Evolutionary conservation across 257 asterid species (phyloP), one percentile per base, ranked within the genome.

Genomic region (Nicotiana paniculata): DNA sequence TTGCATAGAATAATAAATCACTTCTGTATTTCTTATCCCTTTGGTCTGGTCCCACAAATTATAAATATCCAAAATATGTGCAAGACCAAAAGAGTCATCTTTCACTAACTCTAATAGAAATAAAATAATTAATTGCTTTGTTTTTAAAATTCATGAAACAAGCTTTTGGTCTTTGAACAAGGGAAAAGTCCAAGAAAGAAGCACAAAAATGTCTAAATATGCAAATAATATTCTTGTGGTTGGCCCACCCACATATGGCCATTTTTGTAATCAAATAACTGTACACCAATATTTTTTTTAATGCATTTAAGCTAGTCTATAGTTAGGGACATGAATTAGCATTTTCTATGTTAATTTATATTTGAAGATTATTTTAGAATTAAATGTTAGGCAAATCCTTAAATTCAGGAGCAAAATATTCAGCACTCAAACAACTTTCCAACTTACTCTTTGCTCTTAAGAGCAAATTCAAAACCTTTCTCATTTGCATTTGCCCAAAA

Each of bases 321-420:
- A 77, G 37, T 35, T 58, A 81, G 81, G 77, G 91, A 91, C 91
- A 88, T 59, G 3, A 77, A 76, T 82, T 69, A 84, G 95, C 35
- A 89, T 66, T 82, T 66, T 76, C 65, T 57, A 35, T 63, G 81
- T 82, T 85, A 9, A 63, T 3, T 63, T 76, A 30, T 64, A 79
- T 86, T 90, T 88, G 89, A 86, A 88, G 84, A 90, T 88, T 88
- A 88, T 67, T 86, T 87, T 85, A 86, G 81, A 86, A 77, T 58
- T 66, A 69, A 77, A 79, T 67, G 9, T 77, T 67, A 84, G 79
- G 77, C 62, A 86, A 51, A 75, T 78, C 95, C 92, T 86, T 91
- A 91, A 90, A 90, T 90, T 87, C 84, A 84, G 92, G 92, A 59
- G 75, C 88, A 81, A 48, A 59, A 51, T 51, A 62, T 12, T 58